Conservation (phyloP, 345 rosid genomes). For the Eucalyptus cladocalyx region DNA sequence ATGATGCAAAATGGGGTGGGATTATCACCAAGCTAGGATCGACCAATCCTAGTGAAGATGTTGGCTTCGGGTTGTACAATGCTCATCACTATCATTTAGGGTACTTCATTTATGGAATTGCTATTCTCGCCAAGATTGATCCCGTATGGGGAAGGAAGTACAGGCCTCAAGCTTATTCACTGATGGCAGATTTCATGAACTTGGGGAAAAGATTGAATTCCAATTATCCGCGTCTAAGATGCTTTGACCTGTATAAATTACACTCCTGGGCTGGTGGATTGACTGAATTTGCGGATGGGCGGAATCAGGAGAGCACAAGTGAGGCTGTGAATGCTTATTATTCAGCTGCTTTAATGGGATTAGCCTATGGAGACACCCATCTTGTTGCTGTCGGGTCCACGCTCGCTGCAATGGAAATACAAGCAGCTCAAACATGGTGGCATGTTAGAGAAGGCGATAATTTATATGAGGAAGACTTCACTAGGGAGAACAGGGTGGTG, state of each 20-base stretch:
- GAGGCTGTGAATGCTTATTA: conserved; percentile 91
- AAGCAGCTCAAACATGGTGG: conserved; percentile 88
- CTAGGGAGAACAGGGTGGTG: conserved; percentile 56
- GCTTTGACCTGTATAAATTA: conserved; percentile 78
- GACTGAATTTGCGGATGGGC: conserved; percentile 72
- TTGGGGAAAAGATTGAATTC: conserved; percentile 39
- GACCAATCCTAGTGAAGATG: conserved; percentile 54
- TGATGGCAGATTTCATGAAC: conserved; percentile 77
- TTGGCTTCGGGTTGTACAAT: conserved; percentile 72
- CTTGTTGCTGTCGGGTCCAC: conserved; percentile 55
- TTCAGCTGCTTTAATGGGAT: conserved; percentile 79
- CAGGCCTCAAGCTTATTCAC: conserved; percentile 63
- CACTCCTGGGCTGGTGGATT: conserved; percentile 98
- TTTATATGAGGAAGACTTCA: conserved; percentile 50
- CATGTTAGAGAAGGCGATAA: conserved; percentile 54
- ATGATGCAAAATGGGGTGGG: conserved; percentile 85
- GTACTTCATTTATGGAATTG: conserved; percentile 78
- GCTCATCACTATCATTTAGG: conserved; percentile 85
- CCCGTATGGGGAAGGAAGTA: conserved; percentile 79
- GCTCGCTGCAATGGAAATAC: conserved; percentile 69
- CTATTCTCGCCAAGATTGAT: conserved; percentile 76
- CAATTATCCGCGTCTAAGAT: conserved; percentile 57
- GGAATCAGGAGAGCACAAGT: conserved; percentile 84
- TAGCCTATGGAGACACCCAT: conserved; percentile 79
- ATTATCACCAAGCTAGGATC: conserved; percentile 61